Percentiles rank a stretch among this genome's conserved stretches.
phyloP scores from a whole-genome alignment of 2,329 filamentous ascomycete species.

The Myrmaecium sp. region DNA sequence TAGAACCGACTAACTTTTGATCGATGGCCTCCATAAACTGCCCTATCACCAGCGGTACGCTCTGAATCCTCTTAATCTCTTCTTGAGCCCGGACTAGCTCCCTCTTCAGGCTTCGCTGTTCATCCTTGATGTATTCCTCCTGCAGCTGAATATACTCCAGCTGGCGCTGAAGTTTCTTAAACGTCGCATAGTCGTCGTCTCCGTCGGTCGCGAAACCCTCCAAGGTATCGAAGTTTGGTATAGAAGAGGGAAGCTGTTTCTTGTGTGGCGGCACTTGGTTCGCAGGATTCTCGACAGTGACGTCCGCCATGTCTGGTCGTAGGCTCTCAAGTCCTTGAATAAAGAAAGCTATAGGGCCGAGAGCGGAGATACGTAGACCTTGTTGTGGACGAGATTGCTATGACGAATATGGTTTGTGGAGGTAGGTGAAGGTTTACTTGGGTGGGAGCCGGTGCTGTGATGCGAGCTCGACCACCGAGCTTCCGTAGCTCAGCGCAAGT shows the following conservation, averaged over 20 bases:
- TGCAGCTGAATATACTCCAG: slow-evolving; percentile 95
- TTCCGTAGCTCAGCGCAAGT: too few relatives aligned
- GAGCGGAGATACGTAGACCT: too few relatives aligned
- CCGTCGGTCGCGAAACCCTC: slow-evolving; percentile 69
- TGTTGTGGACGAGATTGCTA: too few relatives aligned
- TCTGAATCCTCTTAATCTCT: slow-evolving; percentile 99
- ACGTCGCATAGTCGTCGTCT: slow-evolving; percentile 80
- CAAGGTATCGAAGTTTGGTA: slow-evolving; percentile 78
- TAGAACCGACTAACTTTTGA: slow-evolving; percentile 56
- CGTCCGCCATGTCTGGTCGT: slow-evolving; percentile 91
- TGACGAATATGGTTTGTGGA: too few relatives aligned
- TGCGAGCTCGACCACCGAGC: too few relatives aligned
- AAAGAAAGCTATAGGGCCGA: too few relatives aligned
- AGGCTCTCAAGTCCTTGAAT: too few relatives aligned
- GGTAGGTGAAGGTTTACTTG: too few relatives aligned
- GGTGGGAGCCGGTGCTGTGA: too few relatives aligned
- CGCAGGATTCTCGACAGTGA: slow-evolving; percentile 65
- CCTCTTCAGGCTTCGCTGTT: slow-evolving; percentile 93
- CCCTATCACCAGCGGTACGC: slow-evolving; percentile 90
- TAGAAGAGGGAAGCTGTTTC: slow-evolving; percentile 61
- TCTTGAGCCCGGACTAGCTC: slow-evolving; percentile 95
- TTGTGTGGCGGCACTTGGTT: slow-evolving; percentile 61
- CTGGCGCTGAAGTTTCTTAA: slow-evolving; percentile 94
- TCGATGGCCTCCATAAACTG: slow-evolving; percentile 99
- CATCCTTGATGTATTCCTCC: slow-evolving; percentile 99